Conservation (phyloP, 768 basidiomycete genomes). For the Russula virescens region DNA sequence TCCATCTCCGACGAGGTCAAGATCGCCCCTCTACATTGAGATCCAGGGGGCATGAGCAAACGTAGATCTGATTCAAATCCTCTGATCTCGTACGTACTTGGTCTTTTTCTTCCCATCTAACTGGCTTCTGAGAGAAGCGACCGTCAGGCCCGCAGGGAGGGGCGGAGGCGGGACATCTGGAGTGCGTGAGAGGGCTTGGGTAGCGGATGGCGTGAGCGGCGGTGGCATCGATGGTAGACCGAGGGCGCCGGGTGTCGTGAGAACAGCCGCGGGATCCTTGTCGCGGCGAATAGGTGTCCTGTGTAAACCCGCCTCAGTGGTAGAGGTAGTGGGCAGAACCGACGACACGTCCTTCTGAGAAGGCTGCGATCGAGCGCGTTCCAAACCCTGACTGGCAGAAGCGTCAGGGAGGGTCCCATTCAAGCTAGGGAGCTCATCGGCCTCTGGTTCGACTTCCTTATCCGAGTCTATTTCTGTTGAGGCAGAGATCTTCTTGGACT, state of each 20-base stretch:
- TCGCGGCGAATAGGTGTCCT: conserved; percentile 6
- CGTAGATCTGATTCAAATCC: neutral
- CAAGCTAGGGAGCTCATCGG: conserved; percentile 15
- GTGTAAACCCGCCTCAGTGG: neutral
- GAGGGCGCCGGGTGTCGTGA: conserved; percentile 7
- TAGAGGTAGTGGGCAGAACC: neutral
- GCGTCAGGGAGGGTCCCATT: neutral
- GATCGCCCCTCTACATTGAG: conserved; percentile 53
- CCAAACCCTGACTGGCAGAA: neutral
- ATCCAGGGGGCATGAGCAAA: conserved; percentile 1
- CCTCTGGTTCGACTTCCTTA: conserved; percentile 3
- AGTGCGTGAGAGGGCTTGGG: conserved; percentile 41
- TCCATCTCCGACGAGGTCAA: conserved; percentile 82
- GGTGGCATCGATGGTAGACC: conserved; percentile 43
- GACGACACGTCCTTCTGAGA: neutral
- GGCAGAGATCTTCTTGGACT: neutral
- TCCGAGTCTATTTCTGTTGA: conserved; percentile 6
- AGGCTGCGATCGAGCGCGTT: neutral
- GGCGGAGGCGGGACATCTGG: conserved; percentile 28
- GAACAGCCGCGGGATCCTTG: neutral
- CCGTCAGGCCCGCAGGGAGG: conserved; percentile 56
- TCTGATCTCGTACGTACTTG: conserved; percentile 44
- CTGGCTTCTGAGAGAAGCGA: conserved; percentile 51
- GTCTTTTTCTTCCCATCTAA: conserved; percentile 64
- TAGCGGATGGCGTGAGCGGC: conserved; percentile 64